Evolutionary conservation across 1,139 yeast species (phyloP), one percentile per base, ranked within the genome.

Genomic region (Pichia sp.): DNA sequence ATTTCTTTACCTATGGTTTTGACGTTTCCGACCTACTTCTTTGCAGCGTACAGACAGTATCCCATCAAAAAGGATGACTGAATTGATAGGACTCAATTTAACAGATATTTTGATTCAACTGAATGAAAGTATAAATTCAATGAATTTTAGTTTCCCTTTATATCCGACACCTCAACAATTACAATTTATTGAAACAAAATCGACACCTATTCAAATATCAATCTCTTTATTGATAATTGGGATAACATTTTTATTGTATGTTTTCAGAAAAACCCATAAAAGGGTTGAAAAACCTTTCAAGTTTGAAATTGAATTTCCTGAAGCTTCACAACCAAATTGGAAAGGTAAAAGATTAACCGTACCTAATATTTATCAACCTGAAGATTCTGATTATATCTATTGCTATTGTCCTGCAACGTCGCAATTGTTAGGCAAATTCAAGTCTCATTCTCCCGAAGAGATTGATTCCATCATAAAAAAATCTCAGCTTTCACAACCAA

Each of bases 371-470:
- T 70, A 73, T 48, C 75, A 77, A 62, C 65, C 77, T 1, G 78
- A 76, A 45, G 91, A 86, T 53, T 87, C 90, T 0, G 73, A 71
- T 27, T 73, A 72, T 60, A 87, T 91, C 56, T 95, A 87, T 64
- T 81, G 93, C 58, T 86, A 87, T 66, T 93, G 98, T 70, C 98
- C 99, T 7, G 97, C 98, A 0, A 93, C 98, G 0, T 95, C 96
- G 33, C 96, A 89, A 70, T 82, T 75, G 55, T 73, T 93, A 58
- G 98, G 96, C 1, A 75, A 82, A 19, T 82, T 83, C 60, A 73
- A 75, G 45, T 83, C 89, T 6, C 81, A 83, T 52, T 69, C 84
- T 13, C 73, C 75, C 48, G 77, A 75, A 8, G 93, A 88, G 45
- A 87, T 93, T 70, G 95, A 91, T 66, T 62, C 62, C 13, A 75